Evolutionary conservation across 805 yeast species (phyloP), one percentile per base, ranked within the genome.

Genomic region (Isabelozyma gotoi): DNA sequence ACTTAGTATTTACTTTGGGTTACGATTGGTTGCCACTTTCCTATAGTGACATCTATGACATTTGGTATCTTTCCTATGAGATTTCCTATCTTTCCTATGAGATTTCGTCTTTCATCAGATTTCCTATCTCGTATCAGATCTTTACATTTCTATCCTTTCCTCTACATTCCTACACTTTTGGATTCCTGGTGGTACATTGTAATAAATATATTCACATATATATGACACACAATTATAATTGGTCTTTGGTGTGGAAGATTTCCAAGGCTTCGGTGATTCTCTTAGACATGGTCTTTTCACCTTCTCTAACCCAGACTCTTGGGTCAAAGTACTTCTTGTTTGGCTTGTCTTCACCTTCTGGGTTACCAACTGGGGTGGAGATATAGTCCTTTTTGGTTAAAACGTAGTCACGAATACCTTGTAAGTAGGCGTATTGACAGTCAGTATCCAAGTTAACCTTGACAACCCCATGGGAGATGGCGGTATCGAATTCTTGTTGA

Each of bases 221-320:
- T 42, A 15, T 12, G 15, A 10, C 6, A 34, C 45, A 46, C 49
- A 44, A 41, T 55, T 76, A 80, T 56, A 84, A 66, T 68, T 78
- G 82, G 69, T 71, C 71, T 65, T 78, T 74, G 59, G 95, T 78
- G 79, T 84, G 90, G 96, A 94, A 94, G 67, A 88, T 77, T 41
- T 73, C 77, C 69, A 94, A 79, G 63, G 96, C 95, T 71, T 82
- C 85, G 50, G 86, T 57, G 64, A 94, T 79, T 84, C 97, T 88
- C 57, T 71, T 75, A 56, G 83, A 57, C 97, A 94, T 92, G 67
- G 97, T 90, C 90, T 90, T 90, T 82, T 94, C 99, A 82, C 99
- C 98, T 79, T 92, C 98, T 83, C 98, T 91, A 57, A 94, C 97
- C 99, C 99, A 94, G 75, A 91, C 98, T 85, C 99, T 92, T 78